These are phyloP conservation scores for Colletotrichum sp. DNA, from an alignment of 2,329 filamentous ascomycete species.

Conservation along the genomic window DNA sequence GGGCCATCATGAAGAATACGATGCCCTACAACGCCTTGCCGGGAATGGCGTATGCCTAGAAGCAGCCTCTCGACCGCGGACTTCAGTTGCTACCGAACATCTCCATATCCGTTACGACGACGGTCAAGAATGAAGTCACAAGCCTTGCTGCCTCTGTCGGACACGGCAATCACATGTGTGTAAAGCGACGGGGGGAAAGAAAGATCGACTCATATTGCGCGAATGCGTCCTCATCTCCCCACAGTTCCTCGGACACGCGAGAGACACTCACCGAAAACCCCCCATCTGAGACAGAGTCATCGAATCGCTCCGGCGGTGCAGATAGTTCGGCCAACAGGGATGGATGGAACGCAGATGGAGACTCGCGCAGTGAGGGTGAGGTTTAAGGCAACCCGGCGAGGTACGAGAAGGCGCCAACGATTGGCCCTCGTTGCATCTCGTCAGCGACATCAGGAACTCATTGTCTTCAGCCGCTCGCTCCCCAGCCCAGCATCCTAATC, in stretches of 20 bases:
- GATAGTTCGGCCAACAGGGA: neutral
- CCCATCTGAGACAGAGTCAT: conserved; percentile 9
- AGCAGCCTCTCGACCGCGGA: neutral
- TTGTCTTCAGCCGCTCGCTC: neutral
- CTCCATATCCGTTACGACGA: neutral
- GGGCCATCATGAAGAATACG: neutral
- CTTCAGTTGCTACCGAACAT: neutral
- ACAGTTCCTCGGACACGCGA: neutral
- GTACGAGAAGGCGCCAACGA: neutral
- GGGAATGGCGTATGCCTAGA: neutral
- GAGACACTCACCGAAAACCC: conserved; percentile 4
- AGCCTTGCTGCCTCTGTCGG: neutral
- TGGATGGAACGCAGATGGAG: neutral
- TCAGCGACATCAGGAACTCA: neutral
- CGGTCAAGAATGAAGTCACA: neutral
- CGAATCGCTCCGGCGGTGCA: neutral
- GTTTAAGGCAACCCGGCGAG: neutral
- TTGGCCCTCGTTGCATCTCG: neutral
- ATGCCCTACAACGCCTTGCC: neutral
- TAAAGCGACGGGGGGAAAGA: neutral
- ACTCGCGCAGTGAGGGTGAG: neutral
- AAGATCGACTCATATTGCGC: neutral
- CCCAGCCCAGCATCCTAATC: neutral
- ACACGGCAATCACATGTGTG: neutral
- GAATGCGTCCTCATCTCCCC: conserved; percentile 1